Evolutionary conservation across 2,329 filamentous ascomycete species (phyloP).

Genomic region (Corinectria fuckeliana): DNA sequence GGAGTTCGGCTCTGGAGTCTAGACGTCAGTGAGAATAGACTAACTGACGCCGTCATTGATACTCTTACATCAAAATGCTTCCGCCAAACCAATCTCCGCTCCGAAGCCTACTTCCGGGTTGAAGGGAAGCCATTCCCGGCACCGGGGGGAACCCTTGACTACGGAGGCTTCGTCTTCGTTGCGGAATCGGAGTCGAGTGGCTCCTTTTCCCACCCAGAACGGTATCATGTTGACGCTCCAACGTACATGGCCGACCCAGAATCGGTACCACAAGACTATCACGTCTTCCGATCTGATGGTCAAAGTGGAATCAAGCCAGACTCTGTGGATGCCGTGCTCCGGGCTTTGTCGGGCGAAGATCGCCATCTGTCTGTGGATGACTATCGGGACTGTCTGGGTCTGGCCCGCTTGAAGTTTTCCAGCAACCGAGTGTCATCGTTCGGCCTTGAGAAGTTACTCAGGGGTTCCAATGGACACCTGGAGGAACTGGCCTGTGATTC

Average conservation of each 20-base stretch:
- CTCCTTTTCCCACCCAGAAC: slow-evolving; percentile 52
- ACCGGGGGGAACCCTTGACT: slow-evolving; percentile 39
- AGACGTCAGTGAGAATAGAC: slow-evolving; percentile 58
- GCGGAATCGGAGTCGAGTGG: slow-evolving; percentile 55
- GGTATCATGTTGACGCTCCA: slow-evolving; percentile 58
- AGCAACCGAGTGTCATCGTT: slow-evolving; percentile 54
- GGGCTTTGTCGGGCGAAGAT: slow-evolving; percentile 36
- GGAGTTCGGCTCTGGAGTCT: slow-evolving; percentile 60
- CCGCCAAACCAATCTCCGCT: slow-evolving; percentile 41
- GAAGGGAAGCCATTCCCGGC: slow-evolving; percentile 53
- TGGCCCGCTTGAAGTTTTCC: slow-evolving; percentile 64
- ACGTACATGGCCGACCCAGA: slow-evolving; percentile 34
- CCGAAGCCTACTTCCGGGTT: slow-evolving; percentile 47
- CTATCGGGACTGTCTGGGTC: slow-evolving; percentile 33
- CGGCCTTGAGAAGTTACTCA: slow-evolving; percentile 53
- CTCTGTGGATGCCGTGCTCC: slow-evolving; percentile 35
- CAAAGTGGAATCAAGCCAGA: slow-evolving; percentile 34
- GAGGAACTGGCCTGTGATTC: slow-evolving; percentile 60
- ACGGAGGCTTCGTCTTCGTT: slow-evolving; percentile 53
- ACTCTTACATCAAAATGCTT: slow-evolving; percentile 42
- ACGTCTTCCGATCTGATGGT: slow-evolving; percentile 43
- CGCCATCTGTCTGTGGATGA: slow-evolving; percentile 23
- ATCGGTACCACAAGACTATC: slow-evolving; percentile 25
- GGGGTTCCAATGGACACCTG: slow-evolving; percentile 52
- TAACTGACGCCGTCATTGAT: slow-evolving; percentile 54